Percentiles rank a stretch among this genome's conserved stretches.
phyloP scores from a whole-genome alignment of 75 land plant genomes.

The Pinus tabuliformis region DNA sequence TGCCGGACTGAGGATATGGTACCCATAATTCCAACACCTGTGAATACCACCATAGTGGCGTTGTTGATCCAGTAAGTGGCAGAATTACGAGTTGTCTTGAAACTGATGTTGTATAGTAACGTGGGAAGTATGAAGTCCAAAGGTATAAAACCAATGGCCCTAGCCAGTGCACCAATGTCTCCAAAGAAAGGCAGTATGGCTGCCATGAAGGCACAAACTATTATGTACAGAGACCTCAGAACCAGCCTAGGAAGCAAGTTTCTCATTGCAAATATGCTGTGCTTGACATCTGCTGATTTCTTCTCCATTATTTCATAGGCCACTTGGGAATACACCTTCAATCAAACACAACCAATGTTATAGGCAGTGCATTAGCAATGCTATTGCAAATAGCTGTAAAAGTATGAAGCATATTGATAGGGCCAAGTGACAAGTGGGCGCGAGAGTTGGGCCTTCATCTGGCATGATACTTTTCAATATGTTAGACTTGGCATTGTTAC shows the following conservation, averaged over 20 bases:
- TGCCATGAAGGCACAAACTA: neutral
- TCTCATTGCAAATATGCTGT: constrained; percentile 19
- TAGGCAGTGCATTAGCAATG: constrained; percentile 57
- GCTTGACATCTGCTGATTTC: constrained; percentile 55
- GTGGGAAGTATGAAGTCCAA: no score
- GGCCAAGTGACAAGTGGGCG: constrained; percentile 63
- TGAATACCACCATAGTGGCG: constrained; percentile 67
- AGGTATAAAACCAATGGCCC: constrained; percentile 89
- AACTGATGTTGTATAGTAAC: no score
- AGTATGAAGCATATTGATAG: constrained; percentile 61
- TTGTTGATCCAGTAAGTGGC: no score
- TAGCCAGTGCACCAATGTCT: constrained; percentile 76
- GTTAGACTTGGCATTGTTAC: constrained; percentile 68
- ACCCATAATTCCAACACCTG: constrained; percentile 44
- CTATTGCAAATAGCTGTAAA: neutral
- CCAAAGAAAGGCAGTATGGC: constrained; percentile 98
- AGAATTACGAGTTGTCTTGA: no score
- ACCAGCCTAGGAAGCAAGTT: constrained; percentile 75
- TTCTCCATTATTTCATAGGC: constrained; percentile 88
- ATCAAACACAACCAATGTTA: constrained; percentile 14
- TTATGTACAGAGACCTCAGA: constrained; percentile 55
- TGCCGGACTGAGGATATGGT: constrained; percentile 41
- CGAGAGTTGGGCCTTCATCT: constrained; percentile 57
- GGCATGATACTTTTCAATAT: constrained; percentile 68
- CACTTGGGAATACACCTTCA: constrained; percentile 93